Evolutionary conservation across 768 basidiomycete species (phyloP).

Genomic region (Austroboletus festivus): DNA sequence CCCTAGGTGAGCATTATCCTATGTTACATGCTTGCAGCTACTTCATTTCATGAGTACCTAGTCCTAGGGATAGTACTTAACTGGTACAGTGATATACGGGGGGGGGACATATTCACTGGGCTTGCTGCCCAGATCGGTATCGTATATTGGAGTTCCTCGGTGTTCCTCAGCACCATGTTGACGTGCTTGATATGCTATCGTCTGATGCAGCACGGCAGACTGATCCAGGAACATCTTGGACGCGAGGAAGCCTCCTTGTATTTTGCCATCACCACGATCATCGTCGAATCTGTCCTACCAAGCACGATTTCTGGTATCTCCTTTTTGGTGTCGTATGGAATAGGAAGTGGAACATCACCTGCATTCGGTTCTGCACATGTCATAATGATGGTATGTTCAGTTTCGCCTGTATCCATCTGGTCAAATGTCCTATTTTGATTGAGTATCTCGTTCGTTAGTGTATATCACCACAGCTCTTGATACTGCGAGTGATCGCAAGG

Average conservation of each 20-base stretch:
- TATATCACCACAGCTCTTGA: too few relatives aligned
- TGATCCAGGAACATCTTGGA: conserved; percentile 1
- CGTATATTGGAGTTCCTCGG: conserved; percentile 13
- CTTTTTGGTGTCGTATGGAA: conserved; percentile 2
- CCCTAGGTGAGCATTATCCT: conserved; percentile 16
- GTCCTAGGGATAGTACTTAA: conserved; percentile 17
- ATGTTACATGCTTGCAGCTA: too few relatives aligned
- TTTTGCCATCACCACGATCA: neutral
- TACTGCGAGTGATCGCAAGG: too few relatives aligned
- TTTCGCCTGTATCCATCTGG: too few relatives aligned
- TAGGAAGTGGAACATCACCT: too few relatives aligned
- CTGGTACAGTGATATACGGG: conserved; percentile 13
- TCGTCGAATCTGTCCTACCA: conserved; percentile 17
- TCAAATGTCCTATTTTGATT: too few relatives aligned
- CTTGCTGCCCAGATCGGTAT: conserved; percentile 10
- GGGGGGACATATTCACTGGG: conserved; percentile 17
- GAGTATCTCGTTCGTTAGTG: too few relatives aligned
- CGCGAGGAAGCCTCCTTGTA: conserved; percentile 3
- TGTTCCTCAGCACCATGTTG: conserved; percentile 3
- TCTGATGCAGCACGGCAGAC: neutral
- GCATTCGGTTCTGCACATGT: neutral
- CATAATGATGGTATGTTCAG: conserved; percentile 8
- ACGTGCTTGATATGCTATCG: conserved; percentile 13
- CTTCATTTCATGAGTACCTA: conserved; percentile 2
- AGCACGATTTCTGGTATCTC: conserved; percentile 6